phyloP scores from a whole-genome alignment of 441 rosid genomes.

The Populus hybrid region DNA sequence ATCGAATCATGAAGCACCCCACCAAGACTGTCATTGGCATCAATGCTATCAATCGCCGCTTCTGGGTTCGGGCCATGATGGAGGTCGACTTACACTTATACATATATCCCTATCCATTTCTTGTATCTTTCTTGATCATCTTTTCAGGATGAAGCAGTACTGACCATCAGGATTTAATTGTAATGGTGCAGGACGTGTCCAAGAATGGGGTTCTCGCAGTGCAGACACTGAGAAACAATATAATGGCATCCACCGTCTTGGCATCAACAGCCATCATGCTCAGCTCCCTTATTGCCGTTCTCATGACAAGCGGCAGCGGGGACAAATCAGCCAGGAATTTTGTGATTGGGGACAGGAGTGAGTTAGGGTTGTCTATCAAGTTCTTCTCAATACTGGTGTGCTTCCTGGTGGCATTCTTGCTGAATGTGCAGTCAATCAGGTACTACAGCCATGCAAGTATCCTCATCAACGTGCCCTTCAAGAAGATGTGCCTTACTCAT shows the following conservation, averaged over 20 bases:
- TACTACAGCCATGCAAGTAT: constrained; percentile 92
- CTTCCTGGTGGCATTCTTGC: constrained; percentile 70
- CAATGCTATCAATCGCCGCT: constrained; percentile 77
- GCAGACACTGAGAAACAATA: constrained; percentile 85
- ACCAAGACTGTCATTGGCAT: constrained; percentile 68
- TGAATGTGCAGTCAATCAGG: constrained; percentile 77
- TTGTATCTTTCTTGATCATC: background rate
- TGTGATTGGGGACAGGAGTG: constrained; percentile 58
- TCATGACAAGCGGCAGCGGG: constrained; percentile 46
- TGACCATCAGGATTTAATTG: background rate
- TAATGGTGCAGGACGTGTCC: constrained; percentile 45
- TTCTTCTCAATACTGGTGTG: constrained; percentile 74
- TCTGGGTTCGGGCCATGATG: constrained; percentile 94
- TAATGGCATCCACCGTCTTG: constrained; percentile 89
- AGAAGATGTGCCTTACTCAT: constrained; percentile 35
- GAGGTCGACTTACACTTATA: constrained; percentile 38
- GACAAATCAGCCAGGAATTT: constrained; percentile 34
- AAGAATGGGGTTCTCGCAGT: constrained; percentile 84
- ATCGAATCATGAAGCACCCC: constrained; percentile 53
- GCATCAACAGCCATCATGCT: constrained; percentile 88
- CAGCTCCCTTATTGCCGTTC: constrained; percentile 69
- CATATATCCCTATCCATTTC: background rate
- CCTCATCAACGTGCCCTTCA: constrained; percentile 77
- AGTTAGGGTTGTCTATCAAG: constrained; percentile 52
- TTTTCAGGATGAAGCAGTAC: background rate